phyloP scores from a whole-genome alignment of 2,329 filamentous ascomycete species.

The Aureobasidium sp. region DNA sequence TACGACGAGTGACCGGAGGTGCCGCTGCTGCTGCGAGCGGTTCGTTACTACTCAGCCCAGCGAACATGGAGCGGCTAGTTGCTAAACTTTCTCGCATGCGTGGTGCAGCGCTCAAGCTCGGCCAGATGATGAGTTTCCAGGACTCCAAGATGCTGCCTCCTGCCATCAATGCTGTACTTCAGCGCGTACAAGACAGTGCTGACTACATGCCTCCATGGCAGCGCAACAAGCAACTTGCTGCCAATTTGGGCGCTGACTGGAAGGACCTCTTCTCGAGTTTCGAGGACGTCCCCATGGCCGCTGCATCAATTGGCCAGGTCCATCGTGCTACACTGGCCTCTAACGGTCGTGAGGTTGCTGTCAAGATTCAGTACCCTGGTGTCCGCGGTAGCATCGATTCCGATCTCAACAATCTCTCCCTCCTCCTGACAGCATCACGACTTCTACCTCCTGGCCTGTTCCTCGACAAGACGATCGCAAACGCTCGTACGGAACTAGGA shows the following conservation, averaged over 20 bases:
- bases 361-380: conserved; percentile 96
- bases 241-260: conserved; percentile 80
- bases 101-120: conserved; percentile 91
- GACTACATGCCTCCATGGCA: conserved; percentile 98
- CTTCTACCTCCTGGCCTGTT: conserved; percentile 88
- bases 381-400: conserved; percentile 95
- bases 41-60: conserved; percentile 78
- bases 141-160: conserved; percentile 90
- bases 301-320: conserved; percentile 94
- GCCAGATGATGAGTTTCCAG: conserved; percentile 98
- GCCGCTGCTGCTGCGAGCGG: conserved; percentile 47
- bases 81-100: conserved; percentile 92
- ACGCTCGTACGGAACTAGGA: conserved; percentile 80
- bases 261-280: conserved; percentile 75
- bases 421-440: conserved; percentile 83
- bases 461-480: conserved; percentile 94
- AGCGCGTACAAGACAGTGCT: conserved; percentile 90
- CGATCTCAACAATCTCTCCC: conserved; percentile 84
- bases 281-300: conserved; percentile 85
- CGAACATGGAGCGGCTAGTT: conserved; percentile 89
- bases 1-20: conserved; percentile 72
- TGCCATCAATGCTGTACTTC: conserved; percentile 80
- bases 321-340: conserved; percentile 76
- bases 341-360: conserved; percentile 70
- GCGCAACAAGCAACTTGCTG: conserved; percentile 71